Evolutionary conservation across 305 asterid genomes (phyloP).

Genomic region (Lippia alba): DNA sequence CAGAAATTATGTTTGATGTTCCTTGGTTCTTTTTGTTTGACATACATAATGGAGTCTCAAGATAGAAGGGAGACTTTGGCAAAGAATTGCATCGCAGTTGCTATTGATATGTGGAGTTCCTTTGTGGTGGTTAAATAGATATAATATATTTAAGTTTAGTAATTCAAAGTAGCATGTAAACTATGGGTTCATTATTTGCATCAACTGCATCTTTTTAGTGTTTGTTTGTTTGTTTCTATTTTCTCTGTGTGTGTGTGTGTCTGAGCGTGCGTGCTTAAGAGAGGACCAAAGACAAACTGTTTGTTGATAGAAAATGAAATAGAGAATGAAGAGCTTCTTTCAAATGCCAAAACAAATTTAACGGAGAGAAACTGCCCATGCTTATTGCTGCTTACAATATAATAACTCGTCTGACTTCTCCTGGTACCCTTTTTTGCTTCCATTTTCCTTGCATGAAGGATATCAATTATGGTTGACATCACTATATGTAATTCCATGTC

Average conservation of each 20-base stretch:
- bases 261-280: not conserved
- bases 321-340: too few relatives aligned
- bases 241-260: too few relatives aligned
- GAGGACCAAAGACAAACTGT: too few relatives aligned
- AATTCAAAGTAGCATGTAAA: not conserved
- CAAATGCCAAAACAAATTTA: too few relatives aligned
- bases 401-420: not conserved
- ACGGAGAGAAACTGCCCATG: not conserved
- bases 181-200: not conserved
- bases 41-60: not conserved
- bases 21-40: conserved; percentile 1
- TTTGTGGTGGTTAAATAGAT: not conserved
- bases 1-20: not conserved
- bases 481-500: not conserved
- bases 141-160: not conserved
- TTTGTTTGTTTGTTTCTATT: not conserved
- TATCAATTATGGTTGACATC: not conserved
- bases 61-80: not conserved
- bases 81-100: not conserved
- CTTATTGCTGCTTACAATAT: not conserved
- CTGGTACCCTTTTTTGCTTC: not conserved
- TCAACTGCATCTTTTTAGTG: not conserved
- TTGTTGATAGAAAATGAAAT: too few relatives aligned
- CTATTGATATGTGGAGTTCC: too few relatives aligned
- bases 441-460: too few relatives aligned